phyloP scores from a whole-genome alignment of 2,329 filamentous ascomycete genomes.

The Ophiocordyceps camponoti-rufipedis region DNA sequence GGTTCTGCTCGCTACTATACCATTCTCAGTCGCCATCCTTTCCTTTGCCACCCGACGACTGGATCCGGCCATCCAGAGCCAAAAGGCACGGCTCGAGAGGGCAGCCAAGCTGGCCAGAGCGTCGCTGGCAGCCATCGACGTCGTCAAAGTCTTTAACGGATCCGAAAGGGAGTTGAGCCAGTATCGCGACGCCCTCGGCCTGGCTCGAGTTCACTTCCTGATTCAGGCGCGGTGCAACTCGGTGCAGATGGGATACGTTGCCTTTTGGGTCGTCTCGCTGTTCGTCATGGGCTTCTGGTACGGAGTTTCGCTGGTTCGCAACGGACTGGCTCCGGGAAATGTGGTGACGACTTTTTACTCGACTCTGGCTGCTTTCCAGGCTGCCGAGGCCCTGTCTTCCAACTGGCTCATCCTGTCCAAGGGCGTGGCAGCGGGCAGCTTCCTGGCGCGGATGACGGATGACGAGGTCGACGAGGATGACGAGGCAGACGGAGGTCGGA shows the following conservation, averaged over 20 bases:
- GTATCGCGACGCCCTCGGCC: conserved; percentile 39
- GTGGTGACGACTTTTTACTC: conserved; percentile 78
- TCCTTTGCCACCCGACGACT: conserved; percentile 41
- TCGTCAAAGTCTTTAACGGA: conserved; percentile 74
- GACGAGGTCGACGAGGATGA: conserved; percentile 6
- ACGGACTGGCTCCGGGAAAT: conserved; percentile 41
- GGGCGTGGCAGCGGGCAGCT: conserved; percentile 54
- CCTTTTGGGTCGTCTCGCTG: conserved; percentile 56
- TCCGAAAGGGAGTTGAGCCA: conserved; percentile 48
- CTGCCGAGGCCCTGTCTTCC: conserved; percentile 55
- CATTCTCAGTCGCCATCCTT: conserved; percentile 45
- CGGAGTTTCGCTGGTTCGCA: conserved; percentile 49
- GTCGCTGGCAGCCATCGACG: conserved; percentile 57
- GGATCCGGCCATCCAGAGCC: conserved; percentile 46
- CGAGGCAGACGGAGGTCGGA: neutral
- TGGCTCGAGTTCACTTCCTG: conserved; percentile 44
- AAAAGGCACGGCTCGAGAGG: conserved; percentile 46
- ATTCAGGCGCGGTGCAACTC: conserved; percentile 51
- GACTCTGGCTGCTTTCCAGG: conserved; percentile 57
- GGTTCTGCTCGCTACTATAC: conserved; percentile 56
- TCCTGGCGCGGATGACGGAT: conserved; percentile 28
- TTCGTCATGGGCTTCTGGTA: conserved; percentile 90
- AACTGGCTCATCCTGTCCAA: conserved; percentile 64
- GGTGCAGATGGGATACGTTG: conserved; percentile 53
- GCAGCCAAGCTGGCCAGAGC: conserved; percentile 57